phyloP scores from a whole-genome alignment of 495 filamentous ascomycete species.

The Lasiosphaeris hirsuta region DNA sequence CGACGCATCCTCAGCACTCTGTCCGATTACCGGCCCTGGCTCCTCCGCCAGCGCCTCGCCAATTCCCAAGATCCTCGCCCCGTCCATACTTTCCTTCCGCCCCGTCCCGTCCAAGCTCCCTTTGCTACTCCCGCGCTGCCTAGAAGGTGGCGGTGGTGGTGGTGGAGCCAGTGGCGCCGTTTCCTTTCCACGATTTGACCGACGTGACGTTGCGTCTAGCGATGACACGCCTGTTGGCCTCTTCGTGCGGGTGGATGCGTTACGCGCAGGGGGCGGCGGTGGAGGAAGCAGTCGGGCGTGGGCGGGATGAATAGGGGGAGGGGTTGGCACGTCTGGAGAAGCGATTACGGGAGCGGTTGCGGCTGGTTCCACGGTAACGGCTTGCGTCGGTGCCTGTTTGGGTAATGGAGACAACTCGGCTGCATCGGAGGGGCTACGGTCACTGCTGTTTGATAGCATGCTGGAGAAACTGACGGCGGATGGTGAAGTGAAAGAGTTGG shows the following conservation, averaged over 20 bases:
- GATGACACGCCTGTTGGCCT: conserved; percentile 32
- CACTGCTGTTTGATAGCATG: conserved; percentile 3
- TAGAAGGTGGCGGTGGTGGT: conserved; percentile 60
- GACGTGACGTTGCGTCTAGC: conserved; percentile 32
- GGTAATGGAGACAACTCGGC: conserved; percentile 3
- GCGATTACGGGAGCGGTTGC: too few species aligned
- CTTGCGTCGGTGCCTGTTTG: background rate
- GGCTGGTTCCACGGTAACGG: background rate
- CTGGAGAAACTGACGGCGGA: conserved; percentile 11
- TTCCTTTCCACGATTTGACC: conserved; percentile 24
- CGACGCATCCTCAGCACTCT: background rate
- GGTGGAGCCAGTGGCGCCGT: conserved; percentile 30
- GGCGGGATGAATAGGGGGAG: background rate
- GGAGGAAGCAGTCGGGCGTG: conserved; percentile 36
- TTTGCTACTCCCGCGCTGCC: conserved; percentile 52
- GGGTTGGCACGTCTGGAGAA: background rate
- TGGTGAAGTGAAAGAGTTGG: conserved; percentile 21
- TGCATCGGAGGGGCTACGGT: conserved; percentile 12
- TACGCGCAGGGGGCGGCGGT: conserved; percentile 43
- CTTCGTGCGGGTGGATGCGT: conserved; percentile 36
- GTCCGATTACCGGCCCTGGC: conserved; percentile 6
- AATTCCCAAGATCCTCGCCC: conserved; percentile 10
- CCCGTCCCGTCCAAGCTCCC: conserved; percentile 40
- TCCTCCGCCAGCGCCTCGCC: conserved; percentile 17
- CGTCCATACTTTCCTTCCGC: conserved; percentile 17